These are phyloP conservation scores for Fraxinus angustifolia DNA, from an alignment of 305 asterid species.

Conservation along the genomic window DNA sequence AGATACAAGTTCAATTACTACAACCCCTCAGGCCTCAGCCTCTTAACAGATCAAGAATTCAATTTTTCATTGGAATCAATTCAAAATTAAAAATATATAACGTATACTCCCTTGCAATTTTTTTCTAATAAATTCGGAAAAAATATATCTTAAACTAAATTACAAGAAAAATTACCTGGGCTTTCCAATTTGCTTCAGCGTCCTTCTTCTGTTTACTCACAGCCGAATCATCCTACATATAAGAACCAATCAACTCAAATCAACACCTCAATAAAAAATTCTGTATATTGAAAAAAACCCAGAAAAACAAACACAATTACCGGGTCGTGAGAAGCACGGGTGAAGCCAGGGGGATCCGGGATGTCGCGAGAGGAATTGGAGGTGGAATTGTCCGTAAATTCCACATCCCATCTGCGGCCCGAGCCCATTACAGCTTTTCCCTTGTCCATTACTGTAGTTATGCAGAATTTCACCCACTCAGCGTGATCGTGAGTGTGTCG, in stretches of 20 bases:
- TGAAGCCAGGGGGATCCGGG: constrained; percentile 82
- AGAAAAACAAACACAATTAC: constrained; percentile 26
- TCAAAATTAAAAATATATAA: neutral
- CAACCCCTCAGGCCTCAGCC: neutral
- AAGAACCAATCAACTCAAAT: constrained; percentile 6
- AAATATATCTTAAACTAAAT: neutral
- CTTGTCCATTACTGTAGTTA: constrained; percentile 56
- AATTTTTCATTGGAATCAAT: neutral
- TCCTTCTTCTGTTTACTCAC: constrained; percentile 83
- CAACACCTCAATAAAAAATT: neutral
- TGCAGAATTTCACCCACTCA: neutral
- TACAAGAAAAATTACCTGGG: constrained; percentile 46
- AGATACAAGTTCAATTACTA: neutral
- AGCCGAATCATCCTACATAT: constrained; percentile 76
- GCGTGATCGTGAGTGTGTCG: neutral
- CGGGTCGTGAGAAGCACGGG: constrained; percentile 79
- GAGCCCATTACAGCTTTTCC: constrained; percentile 74
- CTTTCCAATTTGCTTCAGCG: constrained; percentile 92
- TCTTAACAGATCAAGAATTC: neutral
- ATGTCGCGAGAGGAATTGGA: constrained; percentile 73
- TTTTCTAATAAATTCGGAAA: neutral
- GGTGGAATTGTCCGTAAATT: constrained; percentile 71
- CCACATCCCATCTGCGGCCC: constrained; percentile 94
- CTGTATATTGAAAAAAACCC: neutral
- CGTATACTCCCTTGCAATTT: neutral